Base-by-base conservation (phyloP, 2,329 filamentous ascomycete species). In the Hyphodiscus sp. region DNA sequence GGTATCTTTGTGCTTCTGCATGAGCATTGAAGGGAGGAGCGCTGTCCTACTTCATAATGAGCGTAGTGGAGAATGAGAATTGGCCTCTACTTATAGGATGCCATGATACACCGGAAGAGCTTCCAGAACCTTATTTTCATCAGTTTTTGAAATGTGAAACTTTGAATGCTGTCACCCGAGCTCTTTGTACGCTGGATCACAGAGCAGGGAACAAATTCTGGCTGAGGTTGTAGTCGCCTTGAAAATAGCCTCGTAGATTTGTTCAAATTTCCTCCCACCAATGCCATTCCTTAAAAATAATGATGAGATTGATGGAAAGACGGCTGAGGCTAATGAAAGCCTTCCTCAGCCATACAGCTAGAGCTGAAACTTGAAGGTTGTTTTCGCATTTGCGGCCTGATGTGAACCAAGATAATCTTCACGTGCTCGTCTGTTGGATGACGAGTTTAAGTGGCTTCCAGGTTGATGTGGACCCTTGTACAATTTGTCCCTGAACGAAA, bases 41-140 rank as follows among this genome's bases (percentile, higher is more conserved):
- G 33, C 47, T 46, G 43, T 16, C 57, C 48, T 59, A 58, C 50
- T 58, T 50, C 38, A 33, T 50, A 57, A 54, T 54, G 51, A 51
- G 52, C 4, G 55, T 42, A 26, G 53, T 19, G 30, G 42, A 42
- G 47, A 23, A 38, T 38, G 33, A 13, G 13, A 38, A 26, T 26
- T 38, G 33, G 33, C 11, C 33, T 38, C 33, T 38, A 10, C 5
- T 38, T 4, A 38, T 38, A 38, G 11, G 33, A 38, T 38, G 33
- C 33, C 4, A 38, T 13, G 11, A 38, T n/a, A 38, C 29, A 30
- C 23, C 18, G 41, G 33, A 51, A 2, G 13, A 46, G 49, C 20
- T 38, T 23, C 23, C 29, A 38, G 33, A n/a, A n/a, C 33, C 16
- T 38, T 38, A 5, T 38, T n/a, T 13, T 13, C 16, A 10, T 38